Conservation (phyloP, 2,329 filamentous ascomycete genomes). For the Alternaria brassicae region DNA sequence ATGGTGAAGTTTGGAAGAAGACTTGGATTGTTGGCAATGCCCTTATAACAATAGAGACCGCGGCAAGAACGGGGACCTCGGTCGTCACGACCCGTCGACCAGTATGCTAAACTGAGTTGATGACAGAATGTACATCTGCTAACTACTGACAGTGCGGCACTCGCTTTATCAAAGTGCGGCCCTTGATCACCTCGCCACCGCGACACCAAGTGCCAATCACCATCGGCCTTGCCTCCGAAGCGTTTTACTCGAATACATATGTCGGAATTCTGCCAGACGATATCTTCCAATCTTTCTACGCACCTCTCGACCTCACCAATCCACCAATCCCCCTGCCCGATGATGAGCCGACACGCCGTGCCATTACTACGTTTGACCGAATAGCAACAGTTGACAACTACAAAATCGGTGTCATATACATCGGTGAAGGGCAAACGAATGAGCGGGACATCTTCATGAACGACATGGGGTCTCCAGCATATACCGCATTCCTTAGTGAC, state of each 20-base stretch:
- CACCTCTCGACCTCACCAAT: conserved; percentile 55
- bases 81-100: conserved; percentile 75
- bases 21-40: conserved; percentile 77
- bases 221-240: conserved; percentile 49
- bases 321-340: conserved; percentile 79
- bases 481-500: conserved; percentile 81
- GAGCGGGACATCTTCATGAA: conserved; percentile 89
- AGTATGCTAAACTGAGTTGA: conserved; percentile 65
- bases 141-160: conserved; percentile 48
- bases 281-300: conserved; percentile 72
- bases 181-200: conserved; percentile 48
- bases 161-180: conserved; percentile 50
- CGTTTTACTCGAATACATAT: conserved; percentile 58
- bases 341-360: conserved; percentile 73
- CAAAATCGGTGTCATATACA: conserved; percentile 93
- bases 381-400: conserved; percentile 92
- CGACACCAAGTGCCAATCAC: conserved; percentile 53
- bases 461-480: conserved; percentile 83
- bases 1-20: conserved; percentile 71
- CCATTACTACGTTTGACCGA: conserved; percentile 82
- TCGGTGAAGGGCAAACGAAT: conserved; percentile 82
- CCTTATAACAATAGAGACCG: conserved; percentile 76
- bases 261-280: conserved; percentile 75
- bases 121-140: conserved; percentile 8
- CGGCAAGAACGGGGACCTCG: conserved; percentile 70